Conservation (phyloP, 495 filamentous ascomycete genomes). For the Geoglossum glabrum region DNA sequence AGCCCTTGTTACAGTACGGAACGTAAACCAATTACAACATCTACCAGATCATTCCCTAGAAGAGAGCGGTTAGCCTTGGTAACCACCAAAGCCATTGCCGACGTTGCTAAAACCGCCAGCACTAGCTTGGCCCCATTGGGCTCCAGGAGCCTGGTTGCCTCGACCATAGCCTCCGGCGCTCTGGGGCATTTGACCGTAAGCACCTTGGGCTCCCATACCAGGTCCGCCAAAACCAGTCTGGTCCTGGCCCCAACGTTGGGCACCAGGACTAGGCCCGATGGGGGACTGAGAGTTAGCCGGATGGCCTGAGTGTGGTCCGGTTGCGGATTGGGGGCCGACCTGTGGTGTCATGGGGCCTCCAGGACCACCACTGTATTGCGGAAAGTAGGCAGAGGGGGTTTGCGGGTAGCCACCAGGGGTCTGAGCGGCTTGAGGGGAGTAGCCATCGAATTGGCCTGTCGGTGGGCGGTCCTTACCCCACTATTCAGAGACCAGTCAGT, state of each 20-base stretch:
- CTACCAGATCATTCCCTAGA: background rate
- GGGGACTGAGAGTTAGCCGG: slow-evolving; percentile 15
- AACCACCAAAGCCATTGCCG: slow-evolving; percentile 32
- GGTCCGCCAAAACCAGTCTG: slow-evolving; percentile 39
- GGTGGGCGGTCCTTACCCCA: slow-evolving; percentile 99
- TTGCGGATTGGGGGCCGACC: slow-evolving; percentile 15
- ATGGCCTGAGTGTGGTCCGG: slow-evolving; percentile 5
- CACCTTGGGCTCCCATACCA: slow-evolving; percentile 35
- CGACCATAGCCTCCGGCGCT: slow-evolving; percentile 69
- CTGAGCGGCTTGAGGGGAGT: slow-evolving; percentile 55
- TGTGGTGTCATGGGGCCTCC: slow-evolving; percentile 51
- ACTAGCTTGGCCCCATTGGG: slow-evolving; percentile 49
- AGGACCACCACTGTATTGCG: slow-evolving; percentile 57
- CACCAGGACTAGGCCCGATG: slow-evolving; percentile 36
- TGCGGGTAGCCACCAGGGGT: slow-evolving; percentile 40
- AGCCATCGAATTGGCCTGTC: slow-evolving; percentile 61
- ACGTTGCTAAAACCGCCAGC: slow-evolving; percentile 21
- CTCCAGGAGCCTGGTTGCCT: slow-evolving; percentile 51
- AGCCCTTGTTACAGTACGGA: background rate
- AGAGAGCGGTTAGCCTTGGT: slow-evolving; percentile 23
- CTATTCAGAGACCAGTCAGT: slow-evolving; percentile 27
- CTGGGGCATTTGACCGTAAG: slow-evolving; percentile 30
- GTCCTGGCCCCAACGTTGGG: slow-evolving; percentile 36
- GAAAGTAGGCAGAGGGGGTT: slow-evolving; percentile 71
- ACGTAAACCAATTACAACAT: background rate